Evolutionary conservation across 306 rosid genomes (phyloP).

Genomic region (Ammopiptanthus mongolicus): DNA sequence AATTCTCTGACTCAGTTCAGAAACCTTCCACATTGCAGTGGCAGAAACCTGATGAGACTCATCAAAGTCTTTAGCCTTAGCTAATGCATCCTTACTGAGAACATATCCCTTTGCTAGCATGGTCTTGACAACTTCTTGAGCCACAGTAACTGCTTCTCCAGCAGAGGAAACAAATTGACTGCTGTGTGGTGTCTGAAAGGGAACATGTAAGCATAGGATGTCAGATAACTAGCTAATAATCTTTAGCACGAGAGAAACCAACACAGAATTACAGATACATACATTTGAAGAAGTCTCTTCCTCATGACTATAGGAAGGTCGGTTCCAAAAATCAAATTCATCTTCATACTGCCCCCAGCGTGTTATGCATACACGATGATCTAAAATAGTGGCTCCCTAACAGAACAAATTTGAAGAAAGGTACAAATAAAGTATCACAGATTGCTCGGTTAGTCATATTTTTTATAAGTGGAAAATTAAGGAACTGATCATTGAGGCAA

Average conservation of each 20-base stretch:
- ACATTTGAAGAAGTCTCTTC: conserved; percentile 52
- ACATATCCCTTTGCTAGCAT: conserved; percentile 82
- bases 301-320: conserved; percentile 32
- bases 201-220: not conserved
- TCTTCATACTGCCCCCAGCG: conserved; percentile 84
- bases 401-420: conserved; percentile 14
- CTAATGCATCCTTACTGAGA: conserved; percentile 70
- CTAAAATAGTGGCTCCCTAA: conserved; percentile 92
- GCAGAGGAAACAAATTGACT: conserved; percentile 56
- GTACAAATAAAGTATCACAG: not conserved
- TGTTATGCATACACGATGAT: conserved; percentile 85
- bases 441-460: not conserved
- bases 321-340: conserved; percentile 71
- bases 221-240: not conserved
- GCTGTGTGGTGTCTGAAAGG: conserved; percentile 36
- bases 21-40: conserved; percentile 63
- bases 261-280: conserved; percentile 13
- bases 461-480: not conserved
- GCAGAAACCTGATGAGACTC: conserved; percentile 75
- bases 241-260: not conserved
- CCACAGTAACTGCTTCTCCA: conserved; percentile 65
- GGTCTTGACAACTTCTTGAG: conserved; percentile 79
- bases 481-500: not conserved
- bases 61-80: conserved; percentile 67
- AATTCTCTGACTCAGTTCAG: conserved; percentile 65